Evolutionary conservation across 2,329 filamentous ascomycete genomes (phyloP).

Genomic region (Nannizziopsis arthrosporioides): DNA sequence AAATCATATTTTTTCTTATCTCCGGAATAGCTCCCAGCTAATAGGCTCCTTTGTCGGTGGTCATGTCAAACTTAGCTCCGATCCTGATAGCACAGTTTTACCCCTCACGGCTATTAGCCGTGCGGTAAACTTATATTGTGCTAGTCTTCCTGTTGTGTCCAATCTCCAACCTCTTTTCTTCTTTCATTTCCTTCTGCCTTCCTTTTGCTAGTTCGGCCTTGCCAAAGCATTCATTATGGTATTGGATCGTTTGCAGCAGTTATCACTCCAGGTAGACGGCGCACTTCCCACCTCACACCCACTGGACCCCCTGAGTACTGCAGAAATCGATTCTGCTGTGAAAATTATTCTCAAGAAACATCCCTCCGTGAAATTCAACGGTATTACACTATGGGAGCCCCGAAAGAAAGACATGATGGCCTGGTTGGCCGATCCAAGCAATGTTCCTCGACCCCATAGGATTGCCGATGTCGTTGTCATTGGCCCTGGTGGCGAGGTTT

Average conservation of each 20-base stretch:
- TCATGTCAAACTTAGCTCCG: too few species aligned
- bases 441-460: slow-evolving; percentile 52
- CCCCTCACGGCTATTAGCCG: slow-evolving; percentile 1
- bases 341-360: slow-evolving; percentile 58
- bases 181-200: neutral
- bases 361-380: slow-evolving; percentile 67
- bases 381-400: slow-evolving; percentile 72
- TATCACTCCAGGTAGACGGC: slow-evolving; percentile 51
- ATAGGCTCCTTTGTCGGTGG: too few species aligned
- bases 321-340: slow-evolving; percentile 63
- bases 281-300: slow-evolving; percentile 51
- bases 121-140: too few species aligned
- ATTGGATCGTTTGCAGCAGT: slow-evolving; percentile 52
- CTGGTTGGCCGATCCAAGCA: slow-evolving; percentile 59
- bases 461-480: slow-evolving; percentile 77
- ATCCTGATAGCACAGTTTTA: slow-evolving; percentile 10
- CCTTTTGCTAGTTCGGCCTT: neutral
- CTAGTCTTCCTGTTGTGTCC: neutral
- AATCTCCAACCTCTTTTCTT: neutral
- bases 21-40: too few species aligned
- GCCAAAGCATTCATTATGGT: slow-evolving; percentile 38
- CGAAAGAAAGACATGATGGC: slow-evolving; percentile 71
- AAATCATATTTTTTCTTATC: too few species aligned
- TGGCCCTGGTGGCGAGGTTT: slow-evolving; percentile 64
- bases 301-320: slow-evolving; percentile 60